These are phyloP conservation scores for Phialemonium atrogriseum DNA, from an alignment of 2,329 filamentous ascomycete genomes.

Conservation along the genomic window DNA sequence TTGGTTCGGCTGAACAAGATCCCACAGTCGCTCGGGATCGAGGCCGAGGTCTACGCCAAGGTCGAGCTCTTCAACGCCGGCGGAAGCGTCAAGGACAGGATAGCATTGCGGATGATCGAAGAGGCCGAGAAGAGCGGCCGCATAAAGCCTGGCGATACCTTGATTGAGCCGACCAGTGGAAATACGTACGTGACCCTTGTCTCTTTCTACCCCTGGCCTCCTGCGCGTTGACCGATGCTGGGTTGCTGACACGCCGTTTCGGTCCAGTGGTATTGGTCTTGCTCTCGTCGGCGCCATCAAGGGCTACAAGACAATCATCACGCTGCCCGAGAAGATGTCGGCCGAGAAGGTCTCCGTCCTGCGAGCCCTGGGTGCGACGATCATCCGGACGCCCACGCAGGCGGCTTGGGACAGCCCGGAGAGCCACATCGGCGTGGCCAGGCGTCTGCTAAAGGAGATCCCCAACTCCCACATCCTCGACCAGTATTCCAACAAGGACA, in stretches of 20 bases:
- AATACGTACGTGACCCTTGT: slow-evolving; percentile 59
- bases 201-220: slow-evolving; percentile 11
- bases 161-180: slow-evolving; percentile 96
- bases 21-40: slow-evolving; percentile 81
- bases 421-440: slow-evolving; percentile 92
- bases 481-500: slow-evolving; percentile 88
- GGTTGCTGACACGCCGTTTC: slow-evolving; percentile 23
- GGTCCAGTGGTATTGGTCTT: slow-evolving; percentile 68
- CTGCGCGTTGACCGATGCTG: slow-evolving; percentile 1
- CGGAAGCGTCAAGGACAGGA: slow-evolving; percentile 89
- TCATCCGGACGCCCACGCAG: slow-evolving; percentile 94
- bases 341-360: slow-evolving; percentile 95
- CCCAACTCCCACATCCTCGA: slow-evolving; percentile 96
- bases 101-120: slow-evolving; percentile 95
- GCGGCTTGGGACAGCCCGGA: slow-evolving; percentile 92
- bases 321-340: slow-evolving; percentile 98
- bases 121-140: slow-evolving; percentile 84
- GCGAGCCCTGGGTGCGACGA: slow-evolving; percentile 87
- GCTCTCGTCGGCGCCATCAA: slow-evolving; percentile 92
- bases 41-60: slow-evolving; percentile 85
- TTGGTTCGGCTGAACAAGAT: slow-evolving; percentile 90
- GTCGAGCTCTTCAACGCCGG: slow-evolving; percentile 91
- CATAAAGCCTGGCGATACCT: slow-evolving; percentile 92
- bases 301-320: slow-evolving; percentile 98
- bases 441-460: slow-evolving; percentile 84